Percentiles rank a stretch among this genome's conserved stretches.
Evolutionary conservation across 164 flowering plant genomes (phyloP).

Genomic region (Chimonanthus praecox): DNA sequence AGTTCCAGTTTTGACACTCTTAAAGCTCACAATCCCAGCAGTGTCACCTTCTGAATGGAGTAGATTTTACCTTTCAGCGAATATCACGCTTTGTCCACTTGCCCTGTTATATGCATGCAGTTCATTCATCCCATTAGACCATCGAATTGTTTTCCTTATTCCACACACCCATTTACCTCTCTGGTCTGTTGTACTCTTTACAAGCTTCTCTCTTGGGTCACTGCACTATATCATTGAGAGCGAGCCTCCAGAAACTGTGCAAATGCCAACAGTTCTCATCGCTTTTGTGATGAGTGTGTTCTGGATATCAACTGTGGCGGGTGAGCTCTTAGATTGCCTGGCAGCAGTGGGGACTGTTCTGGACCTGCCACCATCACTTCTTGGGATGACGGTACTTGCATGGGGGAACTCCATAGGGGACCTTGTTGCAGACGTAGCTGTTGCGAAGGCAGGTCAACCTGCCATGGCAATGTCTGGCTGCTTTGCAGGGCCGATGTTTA

Average conservation of each 20-base stretch:
- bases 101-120: conserved; percentile 68
- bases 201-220: conserved; percentile 59
- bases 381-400: conserved; percentile 95
- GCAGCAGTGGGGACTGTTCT: conserved; percentile 72
- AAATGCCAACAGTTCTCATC: conserved; percentile 43
- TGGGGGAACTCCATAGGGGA: conserved; percentile 99
- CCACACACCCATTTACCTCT: conserved; percentile 68
- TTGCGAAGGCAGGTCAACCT: conserved; percentile 96
- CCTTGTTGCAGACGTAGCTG: conserved; percentile 97
- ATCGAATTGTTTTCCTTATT: conserved; percentile 62
- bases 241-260: conserved; percentile 77
- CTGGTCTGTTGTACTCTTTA: conserved; percentile 69
- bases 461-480: conserved; percentile 99
- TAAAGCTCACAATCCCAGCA: conserved; percentile 80
- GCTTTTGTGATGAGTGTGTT: conserved; percentile 95
- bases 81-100: conserved; percentile 79
- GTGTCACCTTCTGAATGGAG: conserved; percentile 75
- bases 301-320: conserved; percentile 95
- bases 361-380: conserved; percentile 68
- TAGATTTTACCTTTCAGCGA: conserved; percentile 74
- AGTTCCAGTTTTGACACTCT: conserved; percentile 58
- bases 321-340: conserved; percentile 83
- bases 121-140: conserved; percentile 69
- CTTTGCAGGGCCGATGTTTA: conserved; percentile 99
- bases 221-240: conserved; percentile 67